A percentile compares a stretch with the other conserved stretches of the same genome.
Conservation (phyloP, 106 monocot genomes). For the Triglochin maritima region DNA sequence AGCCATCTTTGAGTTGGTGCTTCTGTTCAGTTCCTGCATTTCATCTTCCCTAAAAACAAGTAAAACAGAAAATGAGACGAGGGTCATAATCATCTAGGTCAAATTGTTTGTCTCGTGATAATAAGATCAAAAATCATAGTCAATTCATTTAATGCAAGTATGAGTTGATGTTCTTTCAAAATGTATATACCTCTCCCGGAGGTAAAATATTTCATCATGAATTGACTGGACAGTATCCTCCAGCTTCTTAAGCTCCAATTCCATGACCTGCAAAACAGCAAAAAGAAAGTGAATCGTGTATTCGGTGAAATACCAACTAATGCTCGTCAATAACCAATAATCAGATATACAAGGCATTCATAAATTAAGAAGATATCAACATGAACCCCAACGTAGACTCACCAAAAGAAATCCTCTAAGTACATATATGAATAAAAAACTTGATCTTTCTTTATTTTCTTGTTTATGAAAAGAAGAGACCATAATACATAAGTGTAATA, state of each 20-base stretch:
- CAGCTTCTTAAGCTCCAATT: conserved; percentile 86
- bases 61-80: not conserved
- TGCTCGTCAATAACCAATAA: not conserved
- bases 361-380: too few species aligned
- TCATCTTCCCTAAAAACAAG: conserved; percentile 20
- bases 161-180: not conserved
- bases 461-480: too few species aligned
- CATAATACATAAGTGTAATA: too few species aligned
- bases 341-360: too few species aligned
- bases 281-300: not conserved
- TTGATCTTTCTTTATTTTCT: too few species aligned
- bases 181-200: conserved; percentile 67
- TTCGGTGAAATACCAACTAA: not conserved
- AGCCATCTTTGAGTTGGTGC: conserved; percentile 21
- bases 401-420: too few species aligned
- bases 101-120: not conserved
- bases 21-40: conserved; percentile 26
- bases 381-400: too few species aligned
- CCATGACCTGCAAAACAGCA: conserved; percentile 49
- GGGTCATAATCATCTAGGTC: not conserved
- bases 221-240: conserved; percentile 69
- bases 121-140: not conserved
- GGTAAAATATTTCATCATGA: conserved; percentile 95
- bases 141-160: not conserved
- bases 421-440: too few species aligned